phyloP scores from a whole-genome alignment of 768 basidiomycete genomes.

The Suillus lakei region DNA sequence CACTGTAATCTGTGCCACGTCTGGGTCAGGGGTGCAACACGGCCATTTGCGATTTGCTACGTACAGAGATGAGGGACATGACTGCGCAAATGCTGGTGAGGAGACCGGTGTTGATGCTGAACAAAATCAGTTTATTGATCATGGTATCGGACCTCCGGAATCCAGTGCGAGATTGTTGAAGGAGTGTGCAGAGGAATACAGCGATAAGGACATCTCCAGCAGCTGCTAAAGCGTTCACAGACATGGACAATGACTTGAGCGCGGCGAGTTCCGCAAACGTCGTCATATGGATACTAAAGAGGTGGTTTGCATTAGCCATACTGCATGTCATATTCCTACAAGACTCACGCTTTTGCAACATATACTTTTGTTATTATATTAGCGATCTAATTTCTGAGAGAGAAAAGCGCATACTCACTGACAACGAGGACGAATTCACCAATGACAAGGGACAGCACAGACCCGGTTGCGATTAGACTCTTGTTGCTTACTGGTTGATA shows the following conservation, averaged over 20 bases:
- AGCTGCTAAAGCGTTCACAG: constrained; percentile 56
- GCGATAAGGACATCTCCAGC: constrained; percentile 56
- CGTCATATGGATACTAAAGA: constrained; percentile 39
- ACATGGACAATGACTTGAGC: constrained; percentile 56
- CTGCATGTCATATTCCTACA: neutral
- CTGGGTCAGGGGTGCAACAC: neutral
- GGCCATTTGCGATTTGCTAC: constrained; percentile 3
- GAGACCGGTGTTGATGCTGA: constrained; percentile 49
- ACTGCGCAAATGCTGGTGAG: constrained; percentile 55
- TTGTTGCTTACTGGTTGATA: constrained; percentile 52
- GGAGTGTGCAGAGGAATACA: constrained; percentile 46
- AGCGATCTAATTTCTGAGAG: neutral
- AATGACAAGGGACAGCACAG: constrained; percentile 39
- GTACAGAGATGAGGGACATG: constrained; percentile 55
- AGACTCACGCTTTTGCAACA: constrained; percentile 39
- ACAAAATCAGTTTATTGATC: constrained; percentile 58
- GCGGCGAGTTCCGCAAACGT: constrained; percentile 49
- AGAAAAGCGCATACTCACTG: constrained; percentile 16
- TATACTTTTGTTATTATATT: constrained; percentile 35
- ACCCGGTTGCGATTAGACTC: constrained; percentile 39
- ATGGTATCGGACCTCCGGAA: constrained; percentile 59
- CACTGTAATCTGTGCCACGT: constrained; percentile 44
- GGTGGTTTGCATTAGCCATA: constrained; percentile 10
- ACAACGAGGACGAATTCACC: constrained; percentile 39
- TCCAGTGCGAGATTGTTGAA: constrained; percentile 54